These are phyloP conservation scores for Sindora glabra DNA, from an alignment of 306 rosid species.

Conservation along the genomic window DNA sequence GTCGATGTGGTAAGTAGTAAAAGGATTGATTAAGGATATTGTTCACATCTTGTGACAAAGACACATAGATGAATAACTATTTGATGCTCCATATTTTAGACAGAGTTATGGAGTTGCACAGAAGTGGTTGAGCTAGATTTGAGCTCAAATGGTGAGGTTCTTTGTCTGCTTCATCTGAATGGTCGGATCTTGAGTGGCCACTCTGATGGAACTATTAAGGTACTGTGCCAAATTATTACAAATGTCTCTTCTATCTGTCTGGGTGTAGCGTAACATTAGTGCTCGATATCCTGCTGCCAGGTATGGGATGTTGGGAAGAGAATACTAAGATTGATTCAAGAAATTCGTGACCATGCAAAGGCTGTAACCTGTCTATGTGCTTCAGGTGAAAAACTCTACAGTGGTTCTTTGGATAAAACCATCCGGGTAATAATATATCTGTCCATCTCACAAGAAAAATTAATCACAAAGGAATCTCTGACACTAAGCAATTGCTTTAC, in stretches of 20 bases:
- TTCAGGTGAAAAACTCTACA: constrained; percentile 57
- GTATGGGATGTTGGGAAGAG: constrained; percentile 82
- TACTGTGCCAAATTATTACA: constrained; percentile 18
- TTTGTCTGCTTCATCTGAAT: constrained; percentile 56
- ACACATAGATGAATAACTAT: constrained; percentile 5
- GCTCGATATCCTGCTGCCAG: constrained; percentile 29
- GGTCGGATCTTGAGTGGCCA: constrained; percentile 77
- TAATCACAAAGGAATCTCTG: neutral
- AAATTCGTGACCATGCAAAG: constrained; percentile 71
- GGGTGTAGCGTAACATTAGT: neutral
- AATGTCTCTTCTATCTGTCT: neutral
- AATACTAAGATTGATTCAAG: constrained; percentile 62
- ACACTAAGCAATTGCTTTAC: neutral
- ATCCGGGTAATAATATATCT: constrained; percentile 53
- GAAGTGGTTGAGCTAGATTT: constrained; percentile 68
- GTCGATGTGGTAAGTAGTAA: constrained; percentile 61
- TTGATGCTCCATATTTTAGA: constrained; percentile 28
- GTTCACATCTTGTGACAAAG: neutral
- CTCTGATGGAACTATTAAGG: constrained; percentile 95
- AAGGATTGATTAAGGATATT: neutral
- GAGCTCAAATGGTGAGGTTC: constrained; percentile 67
- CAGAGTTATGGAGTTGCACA: constrained; percentile 75
- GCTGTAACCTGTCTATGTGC: constrained; percentile 70
- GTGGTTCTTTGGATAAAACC: constrained; percentile 86
- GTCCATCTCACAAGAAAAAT: constrained; percentile 1